These are phyloP conservation scores for Cystobasidium tubakii DNA, from an alignment of 768 basidiomycete species.

Conservation along the genomic window DNA sequence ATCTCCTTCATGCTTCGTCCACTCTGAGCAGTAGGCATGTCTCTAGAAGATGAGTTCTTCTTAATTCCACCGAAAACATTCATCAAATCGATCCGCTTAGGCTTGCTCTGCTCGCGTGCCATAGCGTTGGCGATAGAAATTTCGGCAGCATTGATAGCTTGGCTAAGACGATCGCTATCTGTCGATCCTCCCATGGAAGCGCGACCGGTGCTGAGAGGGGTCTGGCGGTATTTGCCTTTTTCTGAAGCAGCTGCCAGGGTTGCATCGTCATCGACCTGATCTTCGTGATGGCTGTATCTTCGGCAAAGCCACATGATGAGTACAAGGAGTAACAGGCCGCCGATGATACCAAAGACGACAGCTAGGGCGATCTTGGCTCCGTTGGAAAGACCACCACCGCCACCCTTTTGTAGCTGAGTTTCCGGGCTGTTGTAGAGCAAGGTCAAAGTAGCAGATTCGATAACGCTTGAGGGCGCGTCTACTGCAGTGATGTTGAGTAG, in stretches of 20 bases:
- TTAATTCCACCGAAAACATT: background rate
- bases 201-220: conserved; percentile 16
- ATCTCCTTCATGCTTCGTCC: conserved; percentile 32
- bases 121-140: conserved; percentile 10
- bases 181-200: conserved; percentile 1
- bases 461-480: conserved; percentile 26
- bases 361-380: conserved; percentile 37
- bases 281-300: conserved; percentile 42
- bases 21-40: conserved; percentile 6
- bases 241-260: conserved; percentile 20
- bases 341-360: conserved; percentile 47
- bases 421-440: background rate
- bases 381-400: conserved; percentile 19
- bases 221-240: conserved; percentile 21
- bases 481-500: conserved; percentile 38
- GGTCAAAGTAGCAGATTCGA: conserved; percentile 32
- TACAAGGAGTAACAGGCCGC: conserved; percentile 47
- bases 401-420: conserved; percentile 17
- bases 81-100: conserved; percentile 31
- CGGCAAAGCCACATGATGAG: conserved; percentile 48
- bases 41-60: background rate
- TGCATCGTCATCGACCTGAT: conserved; percentile 38
- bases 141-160: conserved; percentile 30
- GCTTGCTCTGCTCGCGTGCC: conserved; percentile 22
- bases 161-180: conserved; percentile 7